Evolutionary conservation across 2,329 filamentous ascomycete species (phyloP).

Genomic region (Dactylellina leptospora): DNA sequence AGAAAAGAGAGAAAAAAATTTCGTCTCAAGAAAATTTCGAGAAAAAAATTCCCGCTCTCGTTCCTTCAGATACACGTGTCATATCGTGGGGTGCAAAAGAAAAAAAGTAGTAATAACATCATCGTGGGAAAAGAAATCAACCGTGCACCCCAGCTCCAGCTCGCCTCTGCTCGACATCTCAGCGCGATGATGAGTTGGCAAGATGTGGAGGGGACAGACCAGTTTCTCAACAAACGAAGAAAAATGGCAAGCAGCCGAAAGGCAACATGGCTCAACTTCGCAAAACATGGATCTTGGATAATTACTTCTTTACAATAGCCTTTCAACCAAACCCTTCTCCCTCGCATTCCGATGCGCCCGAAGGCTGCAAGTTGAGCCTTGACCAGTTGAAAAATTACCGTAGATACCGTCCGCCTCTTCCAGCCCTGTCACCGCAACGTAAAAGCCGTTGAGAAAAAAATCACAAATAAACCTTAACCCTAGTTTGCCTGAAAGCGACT

Average conservation of each 20-base stretch:
- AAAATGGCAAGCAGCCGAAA: constrained; percentile 19
- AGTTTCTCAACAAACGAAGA: constrained; percentile 25
- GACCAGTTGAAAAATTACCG: constrained; percentile 17
- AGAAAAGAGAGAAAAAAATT: constrained; percentile 12
- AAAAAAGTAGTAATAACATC: constrained; percentile 3
- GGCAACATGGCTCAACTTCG: constrained; percentile 9
- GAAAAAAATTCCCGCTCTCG: constrained; percentile 9
- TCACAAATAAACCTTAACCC: no score
- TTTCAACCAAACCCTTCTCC: no score
- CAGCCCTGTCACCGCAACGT: no score
- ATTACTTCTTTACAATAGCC: no score
- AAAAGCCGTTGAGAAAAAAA: no score
- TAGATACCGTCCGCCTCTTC: no score
- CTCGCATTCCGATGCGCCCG: constrained; percentile 12
- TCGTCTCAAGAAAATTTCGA: constrained; percentile 16
- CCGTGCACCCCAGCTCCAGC: constrained; percentile 4
- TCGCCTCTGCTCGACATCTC: constrained; percentile 12
- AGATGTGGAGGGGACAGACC: constrained; percentile 21
- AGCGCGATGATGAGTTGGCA: constrained; percentile 49
- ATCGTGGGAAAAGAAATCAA: constrained; percentile 24
- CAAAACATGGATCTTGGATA: constrained; percentile 13
- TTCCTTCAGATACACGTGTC: constrained; percentile 49
- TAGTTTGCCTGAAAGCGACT: no score
- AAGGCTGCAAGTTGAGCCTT: constrained; percentile 14
- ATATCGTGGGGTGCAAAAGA: constrained; percentile 47